A percentile compares a stretch with the other conserved stretches of the same genome.
Evolutionary conservation across 2,329 filamentous ascomycete species (phyloP).

Genomic region (Fusarium dlaminii): DNA sequence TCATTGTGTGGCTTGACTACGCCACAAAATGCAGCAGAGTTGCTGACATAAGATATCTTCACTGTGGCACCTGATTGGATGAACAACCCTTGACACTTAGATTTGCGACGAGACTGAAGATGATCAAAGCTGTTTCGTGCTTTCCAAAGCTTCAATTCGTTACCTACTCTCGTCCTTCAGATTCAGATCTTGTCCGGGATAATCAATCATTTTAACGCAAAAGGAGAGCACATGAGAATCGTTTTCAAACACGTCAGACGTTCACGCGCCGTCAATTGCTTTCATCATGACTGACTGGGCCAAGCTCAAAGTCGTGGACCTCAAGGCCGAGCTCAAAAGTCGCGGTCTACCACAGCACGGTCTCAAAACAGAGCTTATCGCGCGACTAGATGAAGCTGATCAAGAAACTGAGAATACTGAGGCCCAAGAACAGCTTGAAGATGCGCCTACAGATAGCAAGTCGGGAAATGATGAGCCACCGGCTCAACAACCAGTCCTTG

Average conservation of each 20-base stretch:
- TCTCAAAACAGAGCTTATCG: slow-evolving; percentile 76
- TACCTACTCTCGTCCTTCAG: not conserved
- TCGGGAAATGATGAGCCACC: slow-evolving; percentile 1
- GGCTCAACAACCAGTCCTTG: not conserved
- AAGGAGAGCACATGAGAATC: not conserved
- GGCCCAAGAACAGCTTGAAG: slow-evolving; percentile 8
- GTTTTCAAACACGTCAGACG: not conserved
- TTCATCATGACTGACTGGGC: slow-evolving; percentile 61
- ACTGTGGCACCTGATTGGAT: slow-evolving; percentile 26
- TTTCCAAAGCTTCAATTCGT: slow-evolving; percentile 3
- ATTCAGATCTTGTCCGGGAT: not conserved
- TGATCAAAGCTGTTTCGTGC: slow-evolving; percentile 14
- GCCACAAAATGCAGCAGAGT: not conserved
- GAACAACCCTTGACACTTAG: slow-evolving; percentile 4
- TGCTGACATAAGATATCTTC: slow-evolving; percentile 34
- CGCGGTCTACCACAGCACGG: slow-evolving; percentile 75
- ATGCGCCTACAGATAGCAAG: slow-evolving; percentile 21
- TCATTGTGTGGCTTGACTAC: not conserved
- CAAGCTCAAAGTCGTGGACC: slow-evolving; percentile 76
- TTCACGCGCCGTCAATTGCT: slow-evolving; percentile 15
- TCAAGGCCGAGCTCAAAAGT: slow-evolving; percentile 78
- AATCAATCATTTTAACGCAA: too few species aligned
- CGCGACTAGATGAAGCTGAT: slow-evolving; percentile 61
- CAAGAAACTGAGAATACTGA: slow-evolving; percentile 8
- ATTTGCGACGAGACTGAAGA: slow-evolving; percentile 40